These are phyloP conservation scores for Hypoxylon sp. DNA, from an alignment of 2,329 filamentous ascomycete species.

Conservation along the genomic window DNA sequence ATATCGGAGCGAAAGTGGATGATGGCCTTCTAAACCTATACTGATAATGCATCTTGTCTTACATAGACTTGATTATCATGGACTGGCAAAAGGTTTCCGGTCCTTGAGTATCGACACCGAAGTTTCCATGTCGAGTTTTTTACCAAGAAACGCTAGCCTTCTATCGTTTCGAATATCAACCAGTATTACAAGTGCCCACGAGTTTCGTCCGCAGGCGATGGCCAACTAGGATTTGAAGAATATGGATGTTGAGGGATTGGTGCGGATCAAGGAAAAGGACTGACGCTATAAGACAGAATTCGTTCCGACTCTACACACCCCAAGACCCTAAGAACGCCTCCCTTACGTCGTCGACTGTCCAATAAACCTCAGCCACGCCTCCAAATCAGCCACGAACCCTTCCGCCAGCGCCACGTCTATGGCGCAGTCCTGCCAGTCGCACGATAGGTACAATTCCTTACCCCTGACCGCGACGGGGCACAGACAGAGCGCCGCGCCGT, in stretches of 20 bases:
- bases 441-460: constrained; percentile 37
- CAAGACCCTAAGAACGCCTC: not conserved
- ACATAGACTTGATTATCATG: not conserved
- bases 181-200: not conserved
- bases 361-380: constrained; percentile 34
- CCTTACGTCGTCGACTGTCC: constrained; percentile 13
- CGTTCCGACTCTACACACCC: not conserved
- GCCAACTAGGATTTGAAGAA: not conserved
- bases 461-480: constrained; percentile 40
- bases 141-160: too few relatives aligned
- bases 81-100: not conserved
- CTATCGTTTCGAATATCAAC: not conserved
- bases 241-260: not conserved
- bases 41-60: not conserved
- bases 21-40: not conserved
- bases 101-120: not conserved
- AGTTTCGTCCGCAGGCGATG: not conserved
- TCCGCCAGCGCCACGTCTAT: constrained; percentile 35
- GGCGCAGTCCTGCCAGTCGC: constrained; percentile 40
- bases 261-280: not conserved
- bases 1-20: not conserved
- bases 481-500: constrained; percentile 31
- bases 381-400: constrained; percentile 36
- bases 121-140: too few relatives aligned
- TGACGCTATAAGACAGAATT: not conserved